phyloP scores from a whole-genome alignment of 2,329 filamentous ascomycete species.

The Seiridium cupressi region DNA sequence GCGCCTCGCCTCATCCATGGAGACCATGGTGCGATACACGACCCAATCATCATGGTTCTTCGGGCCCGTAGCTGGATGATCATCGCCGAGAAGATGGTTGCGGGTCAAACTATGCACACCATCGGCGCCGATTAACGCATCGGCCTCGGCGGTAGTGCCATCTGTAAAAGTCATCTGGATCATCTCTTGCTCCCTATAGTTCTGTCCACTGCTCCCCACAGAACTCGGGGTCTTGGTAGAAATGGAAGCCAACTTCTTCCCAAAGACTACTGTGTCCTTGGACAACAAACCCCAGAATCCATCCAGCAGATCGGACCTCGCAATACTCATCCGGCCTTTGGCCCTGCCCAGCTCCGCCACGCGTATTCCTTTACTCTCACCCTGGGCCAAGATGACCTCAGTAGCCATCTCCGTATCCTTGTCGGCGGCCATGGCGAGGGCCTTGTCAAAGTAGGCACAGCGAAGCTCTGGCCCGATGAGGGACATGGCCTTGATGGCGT shows the following conservation, averaged over 20 bases:
- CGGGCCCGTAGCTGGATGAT: conserved; percentile 25
- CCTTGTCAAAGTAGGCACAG: conserved; percentile 29
- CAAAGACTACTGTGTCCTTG: conserved; percentile 13
- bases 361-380: conserved; percentile 16
- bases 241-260: conserved; percentile 20
- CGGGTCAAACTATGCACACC: conserved; percentile 31
- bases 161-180: conserved; percentile 24
- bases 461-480: conserved; percentile 31
- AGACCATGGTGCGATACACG: conserved; percentile 26
- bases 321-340: conserved; percentile 30
- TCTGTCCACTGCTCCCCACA: neutral
- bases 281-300: conserved; percentile 26
- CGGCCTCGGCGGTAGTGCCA: conserved; percentile 19
- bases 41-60: conserved; percentile 32
- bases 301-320: conserved; percentile 22
- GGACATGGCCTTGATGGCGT: conserved; percentile 32
- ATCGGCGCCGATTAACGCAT: conserved; percentile 33
- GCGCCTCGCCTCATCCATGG: conserved; percentile 21
- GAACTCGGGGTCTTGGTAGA: neutral
- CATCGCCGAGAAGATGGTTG: conserved; percentile 24
- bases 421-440: conserved; percentile 25
- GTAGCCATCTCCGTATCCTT: conserved; percentile 29
- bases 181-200: neutral
- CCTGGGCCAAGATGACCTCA: conserved; percentile 29
- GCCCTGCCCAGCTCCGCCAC: conserved; percentile 30